phyloP scores from a whole-genome alignment of 2,329 filamentous ascomycete genomes.

The Aspergillus neoniger region DNA sequence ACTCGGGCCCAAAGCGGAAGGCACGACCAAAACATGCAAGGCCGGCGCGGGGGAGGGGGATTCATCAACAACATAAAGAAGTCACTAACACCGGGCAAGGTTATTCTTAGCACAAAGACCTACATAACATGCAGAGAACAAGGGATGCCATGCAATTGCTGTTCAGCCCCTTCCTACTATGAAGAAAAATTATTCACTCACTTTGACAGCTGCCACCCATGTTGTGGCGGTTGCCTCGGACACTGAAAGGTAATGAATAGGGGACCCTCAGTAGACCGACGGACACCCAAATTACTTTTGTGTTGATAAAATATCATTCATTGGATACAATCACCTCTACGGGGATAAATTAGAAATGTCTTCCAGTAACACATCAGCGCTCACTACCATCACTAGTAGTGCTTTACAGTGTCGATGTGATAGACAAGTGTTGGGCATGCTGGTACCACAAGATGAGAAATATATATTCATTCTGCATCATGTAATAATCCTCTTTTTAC shows the following conservation, averaged over 20 bases:
- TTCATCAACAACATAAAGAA: conserved; percentile 1
- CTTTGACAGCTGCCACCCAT: background rate
- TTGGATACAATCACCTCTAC: too few relatives aligned
- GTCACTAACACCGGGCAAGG: background rate
- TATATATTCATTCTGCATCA: too few relatives aligned
- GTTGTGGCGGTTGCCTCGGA: conserved; percentile 3
- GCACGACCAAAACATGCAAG: conserved; percentile 24
- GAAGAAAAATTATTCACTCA: background rate
- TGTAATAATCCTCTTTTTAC: too few relatives aligned
- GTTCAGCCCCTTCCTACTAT: background rate
- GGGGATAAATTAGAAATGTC: too few relatives aligned
- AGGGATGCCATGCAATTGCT: background rate
- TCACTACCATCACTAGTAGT: too few relatives aligned
- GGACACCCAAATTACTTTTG: too few relatives aligned
- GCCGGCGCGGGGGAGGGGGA: conserved; percentile 17
- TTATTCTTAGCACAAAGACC: conserved; percentile 15
- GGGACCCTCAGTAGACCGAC: too few relatives aligned
- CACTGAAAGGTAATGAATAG: background rate
- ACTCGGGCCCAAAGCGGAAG: conserved; percentile 26
- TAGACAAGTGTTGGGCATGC: too few relatives aligned
- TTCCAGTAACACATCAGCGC: too few relatives aligned
- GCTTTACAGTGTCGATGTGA: too few relatives aligned
- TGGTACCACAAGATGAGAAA: too few relatives aligned
- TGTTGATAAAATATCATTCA: too few relatives aligned
- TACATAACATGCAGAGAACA: background rate